Base-by-base conservation (phyloP, 768 basidiomycete species). In the Suillus bovinus region DNA sequence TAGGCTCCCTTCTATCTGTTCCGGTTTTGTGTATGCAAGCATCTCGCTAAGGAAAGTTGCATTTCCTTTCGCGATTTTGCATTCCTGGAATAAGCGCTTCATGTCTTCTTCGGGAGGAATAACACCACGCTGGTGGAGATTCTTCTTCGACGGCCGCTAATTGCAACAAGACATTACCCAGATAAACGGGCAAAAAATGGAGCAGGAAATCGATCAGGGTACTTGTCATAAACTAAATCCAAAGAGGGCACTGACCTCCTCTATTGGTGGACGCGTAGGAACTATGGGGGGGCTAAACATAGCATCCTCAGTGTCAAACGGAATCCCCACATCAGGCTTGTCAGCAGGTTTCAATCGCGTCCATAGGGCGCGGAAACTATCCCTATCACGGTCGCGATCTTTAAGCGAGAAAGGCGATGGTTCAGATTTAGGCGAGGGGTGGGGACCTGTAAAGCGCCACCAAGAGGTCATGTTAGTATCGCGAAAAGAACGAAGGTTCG, bases 51-150 rank as follows among this genome's bases (percentile, higher is more conserved):
- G 79, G 10, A 96, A 68, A 47, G 79, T 77, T 0, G 94, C 93
- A 68, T 94, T 93, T n/a, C 90, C 90, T 60, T 83, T 83, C 3
- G 89, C 94, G 42, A 94, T 86, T 63, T 85, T 87, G 74, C 93
- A 94, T 72, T 97, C 95, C 66, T 93, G 86, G 67, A 92, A 86
- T 55, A 97, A 74, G 17, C 91, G 81, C 14, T 88, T 81, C 56
- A 94, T 91, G 68, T 97, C 93, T 67, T 96, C 94, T 44, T 95
- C 92, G 22, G 77, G 84, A 0, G 93, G 87, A 39, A 95, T 84
- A 50, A 86, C 75, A 24, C 55, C 55, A 42, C 75, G 78, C 56
- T 73, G 77, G 17, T 52, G 58, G 38, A 56, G 24, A 27, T 17
- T 56, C 38, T 39, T 56, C 38, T 24, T 56, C 9, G 55, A 56